Base-by-base conservation (phyloP, 73 alveolate genomes). In the Tetrahymena borealis region DNA sequence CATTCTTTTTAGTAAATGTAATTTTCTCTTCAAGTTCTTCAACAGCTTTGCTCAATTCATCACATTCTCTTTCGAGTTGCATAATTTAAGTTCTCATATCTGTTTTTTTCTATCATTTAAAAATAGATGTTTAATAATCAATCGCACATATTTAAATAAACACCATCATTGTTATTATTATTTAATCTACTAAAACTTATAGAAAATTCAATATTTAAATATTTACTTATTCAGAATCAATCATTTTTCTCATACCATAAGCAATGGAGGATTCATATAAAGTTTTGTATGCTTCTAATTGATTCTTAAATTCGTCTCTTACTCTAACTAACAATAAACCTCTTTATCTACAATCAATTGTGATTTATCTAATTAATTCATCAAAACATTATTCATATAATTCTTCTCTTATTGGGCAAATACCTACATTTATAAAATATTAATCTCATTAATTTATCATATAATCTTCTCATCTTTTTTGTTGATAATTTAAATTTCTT, bases 241-340 rank as follows among this genome's bases (percentile, higher is more conserved):
- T 93, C 95, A 93, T 93, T 96, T 98, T 98, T 85, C 99, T 95
- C 99, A 99, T 98, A 85, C 99, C 99, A 94, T 95, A 99, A 36
- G 99, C 99, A 35, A 99, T 98, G 12, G 99, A 96, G 91, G 99
- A 95, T 95, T 99, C 99, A 95, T 99, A 99, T 91, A 99, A 95
- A 39, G 99, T 97, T 94, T 98, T 96, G 93, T 99, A 99, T 18
- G 99, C 99, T 43, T 97, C 91, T 78, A 93, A 93, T 93, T 93
- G 20, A 93, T 85, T 93, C 32, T 91, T 37, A 16, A 93, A 93
- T 40, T 93, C 95, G 32, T 93, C 91, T 33, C 95, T 78, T 1
- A 93, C 95, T 93, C 95, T 60, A 39, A 94, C 94, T 18, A 94
- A 78, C 39, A 94, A 32, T 91, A 94, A 91, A n/a, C 96, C 96